phyloP scores from a whole-genome alignment of 2,329 filamentous ascomycete species.

The Fusarium chuoi region DNA sequence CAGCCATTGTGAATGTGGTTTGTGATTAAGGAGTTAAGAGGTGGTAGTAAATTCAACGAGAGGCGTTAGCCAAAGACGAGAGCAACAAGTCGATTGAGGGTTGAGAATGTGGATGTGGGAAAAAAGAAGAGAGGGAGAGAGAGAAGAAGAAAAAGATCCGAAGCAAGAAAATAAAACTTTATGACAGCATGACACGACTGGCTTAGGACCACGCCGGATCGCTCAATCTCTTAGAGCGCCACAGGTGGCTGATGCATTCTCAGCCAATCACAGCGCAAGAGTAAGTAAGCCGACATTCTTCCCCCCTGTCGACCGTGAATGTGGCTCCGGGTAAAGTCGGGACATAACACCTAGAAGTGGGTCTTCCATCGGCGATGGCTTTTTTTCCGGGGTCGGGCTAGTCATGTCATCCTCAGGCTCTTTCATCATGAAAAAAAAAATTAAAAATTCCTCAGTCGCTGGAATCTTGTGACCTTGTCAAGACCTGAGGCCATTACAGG shows the following conservation, averaged over 20 bases:
- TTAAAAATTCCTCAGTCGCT: not conserved
- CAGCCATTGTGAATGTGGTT: conserved; percentile 55
- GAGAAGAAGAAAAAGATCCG: conserved; percentile 34
- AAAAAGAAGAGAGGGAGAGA: conserved; percentile 25
- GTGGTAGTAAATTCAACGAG: conserved; percentile 28
- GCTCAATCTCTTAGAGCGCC: conserved; percentile 20
- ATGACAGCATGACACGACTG: conserved; percentile 54
- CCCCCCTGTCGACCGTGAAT: conserved; percentile 11
- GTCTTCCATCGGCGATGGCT: conserved; percentile 2
- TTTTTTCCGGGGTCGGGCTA: conserved; percentile 41
- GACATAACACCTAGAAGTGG: conserved; percentile 16
- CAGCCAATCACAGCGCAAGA: conserved; percentile 51
- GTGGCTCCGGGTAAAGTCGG: conserved; percentile 52
- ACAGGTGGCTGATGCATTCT: conserved; percentile 30
- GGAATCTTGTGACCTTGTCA: conserved; percentile 1
- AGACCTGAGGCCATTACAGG: not conserved
- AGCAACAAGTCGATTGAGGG: conserved; percentile 13
- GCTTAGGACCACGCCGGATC: conserved; percentile 4
- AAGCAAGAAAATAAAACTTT: conserved; percentile 49
- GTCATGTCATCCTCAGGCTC: conserved; percentile 28
- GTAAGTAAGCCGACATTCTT: conserved; percentile 25
- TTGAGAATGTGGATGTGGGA: conserved; percentile 32
- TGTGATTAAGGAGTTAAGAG: conserved; percentile 30
- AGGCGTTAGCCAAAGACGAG: conserved; percentile 33
- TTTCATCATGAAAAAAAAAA: conserved; percentile 3